These are phyloP conservation scores for Ophiostoma sp. DNA, from an alignment of 2,329 filamentous ascomycete genomes.

Conservation along the genomic window DNA sequence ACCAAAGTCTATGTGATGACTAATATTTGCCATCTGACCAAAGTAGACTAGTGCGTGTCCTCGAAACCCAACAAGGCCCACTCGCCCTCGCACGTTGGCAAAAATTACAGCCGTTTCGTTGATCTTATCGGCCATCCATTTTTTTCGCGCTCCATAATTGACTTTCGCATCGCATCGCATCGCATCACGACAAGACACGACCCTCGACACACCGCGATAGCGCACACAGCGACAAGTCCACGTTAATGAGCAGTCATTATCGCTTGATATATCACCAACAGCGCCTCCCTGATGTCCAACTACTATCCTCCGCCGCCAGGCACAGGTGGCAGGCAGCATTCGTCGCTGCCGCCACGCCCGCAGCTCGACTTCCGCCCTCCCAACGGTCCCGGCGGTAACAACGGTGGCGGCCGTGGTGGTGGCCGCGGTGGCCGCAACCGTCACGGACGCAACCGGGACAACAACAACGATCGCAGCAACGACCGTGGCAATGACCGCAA, in stretches of 20 bases:
- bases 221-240: neutral
- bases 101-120: neutral
- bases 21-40: neutral
- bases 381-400: constrained; percentile 11
- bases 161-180: neutral
- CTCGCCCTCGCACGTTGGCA: neutral
- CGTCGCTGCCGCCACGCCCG: constrained; percentile 23
- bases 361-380: constrained; percentile 23
- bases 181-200: neutral
- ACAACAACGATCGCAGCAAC: constrained; percentile 4
- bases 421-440: constrained; percentile 16
- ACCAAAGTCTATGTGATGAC: neutral
- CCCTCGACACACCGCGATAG: neutral
- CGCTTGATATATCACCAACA: neutral
- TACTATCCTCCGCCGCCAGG: constrained; percentile 29
- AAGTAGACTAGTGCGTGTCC: neutral
- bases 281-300: neutral
- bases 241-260: neutral
- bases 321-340: constrained; percentile 4
- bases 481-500: neutral
- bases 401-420: constrained; percentile 6
- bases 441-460: constrained; percentile 8
- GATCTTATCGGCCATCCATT: constrained; percentile 18
- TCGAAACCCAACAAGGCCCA: neutral
- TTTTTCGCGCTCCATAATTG: neutral